Evolutionary conservation across 176 grass and related monocot genomes (phyloP), one percentile per base, ranked within the genome.

Genomic region (Secale cereale): DNA sequence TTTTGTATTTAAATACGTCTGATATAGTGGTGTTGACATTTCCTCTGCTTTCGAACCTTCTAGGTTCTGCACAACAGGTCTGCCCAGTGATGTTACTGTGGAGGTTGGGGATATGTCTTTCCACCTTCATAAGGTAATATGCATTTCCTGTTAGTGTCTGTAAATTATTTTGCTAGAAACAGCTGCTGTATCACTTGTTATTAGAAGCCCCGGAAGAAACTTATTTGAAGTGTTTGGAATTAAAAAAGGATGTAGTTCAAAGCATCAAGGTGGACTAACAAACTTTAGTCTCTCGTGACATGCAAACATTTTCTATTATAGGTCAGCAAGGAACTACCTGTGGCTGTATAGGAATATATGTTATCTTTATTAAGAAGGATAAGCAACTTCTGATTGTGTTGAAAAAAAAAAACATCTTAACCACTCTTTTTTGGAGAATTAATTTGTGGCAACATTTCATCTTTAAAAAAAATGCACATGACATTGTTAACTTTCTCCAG

Each of bases 91-190:
- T 92, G 83, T 98, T 88, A 93, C 85, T 32, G 81, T 98, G 83
- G 95, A 98, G 82, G 93, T 94, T 88, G 89, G 85, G 36, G 89
- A 92, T 56, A 98, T 98, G 91, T 98, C 89, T 84, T 98, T 98
- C 87, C 95, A 98, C 81, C 95, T 98, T 80, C 95, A 98, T 77
- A 98, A 98, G 95, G 95, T 98, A 90, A 73, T 48, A 3, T 50
- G 33, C 26, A 25, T 86, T 83, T 77, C 50, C 27, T 74, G 3
- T 57, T 10, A 56, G 17, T 74, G 0, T 15, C 6, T 86, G 48
- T 33, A 79, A 65, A 30, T 62, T 40, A 8, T 70, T 22, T 54
- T 9, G 13, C 39, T 72, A 80, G 19, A 86, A 78, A 67, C 3
- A 80, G 4, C 19, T 57, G 66, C 52, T 3, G 26, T 61, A 59